Conservation (phyloP, 1,284 basidiomycete genomes). For the Trichosporon faecale region DNA sequence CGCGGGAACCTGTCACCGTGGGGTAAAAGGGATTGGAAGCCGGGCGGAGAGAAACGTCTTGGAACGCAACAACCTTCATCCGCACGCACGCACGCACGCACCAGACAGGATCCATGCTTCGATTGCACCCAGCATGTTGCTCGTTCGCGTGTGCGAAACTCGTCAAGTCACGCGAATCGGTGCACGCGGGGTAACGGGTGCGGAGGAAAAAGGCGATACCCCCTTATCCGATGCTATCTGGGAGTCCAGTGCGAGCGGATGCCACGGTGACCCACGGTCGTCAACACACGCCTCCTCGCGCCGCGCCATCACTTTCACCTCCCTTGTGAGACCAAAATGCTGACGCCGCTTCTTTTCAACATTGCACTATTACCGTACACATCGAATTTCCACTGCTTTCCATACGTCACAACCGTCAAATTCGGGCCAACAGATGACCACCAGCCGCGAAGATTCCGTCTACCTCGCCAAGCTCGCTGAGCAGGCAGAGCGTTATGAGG, state of each 20-base stretch:
- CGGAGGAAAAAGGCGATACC: background rate
- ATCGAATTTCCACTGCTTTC: slow-evolving; percentile 10
- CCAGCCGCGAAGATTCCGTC: slow-evolving; percentile 88
- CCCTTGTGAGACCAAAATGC: slow-evolving; percentile 11
- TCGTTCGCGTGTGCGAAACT: background rate
- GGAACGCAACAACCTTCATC: background rate
- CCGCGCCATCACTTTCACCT: slow-evolving; percentile 1
- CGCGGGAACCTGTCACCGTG: slow-evolving; percentile 6
- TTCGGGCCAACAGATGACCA: slow-evolving; percentile 62
- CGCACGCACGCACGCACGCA: slow-evolving; percentile 5
- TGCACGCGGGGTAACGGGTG: background rate
- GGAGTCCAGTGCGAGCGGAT: slow-evolving; percentile 5
- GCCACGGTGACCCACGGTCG: slow-evolving; percentile 1
- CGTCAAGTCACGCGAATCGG: background rate
- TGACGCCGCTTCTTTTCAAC: slow-evolving; percentile 14
- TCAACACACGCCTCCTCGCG: background rate
- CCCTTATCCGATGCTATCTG: slow-evolving; percentile 8
- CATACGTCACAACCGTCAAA: slow-evolving; percentile 6
- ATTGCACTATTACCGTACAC: background rate
- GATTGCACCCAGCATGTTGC: background rate
- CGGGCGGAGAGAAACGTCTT: background rate
- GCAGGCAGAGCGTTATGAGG: slow-evolving; percentile 98
- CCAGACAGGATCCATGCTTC: background rate
- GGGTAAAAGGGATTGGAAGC: slow-evolving; percentile 1
- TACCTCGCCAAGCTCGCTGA: slow-evolving; percentile 99